A percentile compares a stretch with the other conserved stretches of the same genome.
These are phyloP conservation scores for Arachis monticola DNA, from an alignment of 331 rosid species.

Conservation along the genomic window DNA sequence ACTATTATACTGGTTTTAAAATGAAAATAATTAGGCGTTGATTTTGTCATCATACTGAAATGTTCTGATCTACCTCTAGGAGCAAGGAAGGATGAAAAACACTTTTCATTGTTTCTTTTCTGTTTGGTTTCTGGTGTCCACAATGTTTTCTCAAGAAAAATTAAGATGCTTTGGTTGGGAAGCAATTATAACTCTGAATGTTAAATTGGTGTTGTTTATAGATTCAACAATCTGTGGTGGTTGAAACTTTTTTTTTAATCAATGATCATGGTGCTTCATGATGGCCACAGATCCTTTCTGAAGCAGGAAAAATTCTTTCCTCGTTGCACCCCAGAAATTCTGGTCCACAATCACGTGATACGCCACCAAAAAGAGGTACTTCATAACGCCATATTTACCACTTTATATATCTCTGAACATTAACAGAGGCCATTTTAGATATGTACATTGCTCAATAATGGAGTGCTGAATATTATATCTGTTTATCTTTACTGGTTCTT, in stretches of 20 bases:
- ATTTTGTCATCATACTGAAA: conserved; percentile 22
- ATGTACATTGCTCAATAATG: conserved; percentile 32
- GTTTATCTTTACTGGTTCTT: conserved; percentile 38
- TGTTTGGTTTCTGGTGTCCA: conserved; percentile 7
- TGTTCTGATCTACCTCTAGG: conserved; percentile 21
- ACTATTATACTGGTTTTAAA: conserved; percentile 15
- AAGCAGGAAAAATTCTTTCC: conserved; percentile 72
- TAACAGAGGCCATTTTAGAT: conserved; percentile 16
- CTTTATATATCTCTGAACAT: conserved; percentile 8
- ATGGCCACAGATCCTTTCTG: conserved; percentile 62
- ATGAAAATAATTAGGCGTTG: background rate
- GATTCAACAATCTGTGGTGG: conserved; percentile 21
- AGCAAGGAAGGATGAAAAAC: conserved; percentile 12
- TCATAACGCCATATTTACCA: background rate
- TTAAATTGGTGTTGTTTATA: conserved; percentile 32
- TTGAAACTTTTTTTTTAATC: conserved; percentile 16
- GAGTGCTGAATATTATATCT: conserved; percentile 30
- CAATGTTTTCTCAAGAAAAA: conserved; percentile 29
- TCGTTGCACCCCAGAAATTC: conserved; percentile 80
- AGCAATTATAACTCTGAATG: conserved; percentile 4
- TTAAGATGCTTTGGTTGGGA: conserved; percentile 20
- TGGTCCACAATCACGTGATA: conserved; percentile 94
- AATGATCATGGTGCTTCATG: conserved; percentile 26
- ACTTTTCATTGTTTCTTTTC: conserved; percentile 15
- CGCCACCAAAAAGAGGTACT: conserved; percentile 93